Conservation (phyloP, 1,284 basidiomycete species). For the Trametes polyzona region DNA sequence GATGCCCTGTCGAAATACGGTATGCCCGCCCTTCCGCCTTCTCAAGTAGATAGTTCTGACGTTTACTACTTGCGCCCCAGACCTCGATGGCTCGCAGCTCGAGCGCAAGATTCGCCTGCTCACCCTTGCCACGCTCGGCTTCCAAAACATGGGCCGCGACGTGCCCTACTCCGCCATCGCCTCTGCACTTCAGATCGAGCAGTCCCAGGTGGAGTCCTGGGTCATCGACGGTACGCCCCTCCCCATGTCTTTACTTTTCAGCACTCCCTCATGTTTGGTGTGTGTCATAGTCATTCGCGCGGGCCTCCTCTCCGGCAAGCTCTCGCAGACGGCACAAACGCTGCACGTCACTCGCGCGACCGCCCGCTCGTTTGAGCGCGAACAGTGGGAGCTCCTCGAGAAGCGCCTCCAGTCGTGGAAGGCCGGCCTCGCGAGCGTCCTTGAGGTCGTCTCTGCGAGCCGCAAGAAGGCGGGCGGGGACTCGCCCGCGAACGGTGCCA, state of each 20-base stretch:
- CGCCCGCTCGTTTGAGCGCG: constrained; percentile 75
- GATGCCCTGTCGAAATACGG: constrained; percentile 62
- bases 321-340: constrained; percentile 81
- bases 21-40: constrained; percentile 41
- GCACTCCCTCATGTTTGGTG: no score
- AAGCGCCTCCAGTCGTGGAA: constrained; percentile 84
- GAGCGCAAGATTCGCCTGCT: constrained; percentile 85
- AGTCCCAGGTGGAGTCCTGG: constrained; percentile 85
- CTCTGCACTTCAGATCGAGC: constrained; percentile 67
- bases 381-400: constrained; percentile 86
- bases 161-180: constrained; percentile 80
- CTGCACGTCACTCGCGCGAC: constrained; percentile 81
- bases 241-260: not conserved
- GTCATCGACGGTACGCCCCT: constrained; percentile 80
- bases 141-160: constrained; percentile 76
- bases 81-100: constrained; percentile 59
- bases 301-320: constrained; percentile 81
- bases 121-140: constrained; percentile 79
- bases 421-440: constrained; percentile 63
- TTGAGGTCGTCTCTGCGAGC: constrained; percentile 69
- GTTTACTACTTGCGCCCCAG: constrained; percentile 34
- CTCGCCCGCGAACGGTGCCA: not conserved
- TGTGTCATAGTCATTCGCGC: constrained; percentile 88
- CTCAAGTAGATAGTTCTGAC: not conserved
- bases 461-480: constrained; percentile 45